Base-by-base conservation (phyloP, 2,329 filamentous ascomycete genomes). In the Penicillium sp. region DNA sequence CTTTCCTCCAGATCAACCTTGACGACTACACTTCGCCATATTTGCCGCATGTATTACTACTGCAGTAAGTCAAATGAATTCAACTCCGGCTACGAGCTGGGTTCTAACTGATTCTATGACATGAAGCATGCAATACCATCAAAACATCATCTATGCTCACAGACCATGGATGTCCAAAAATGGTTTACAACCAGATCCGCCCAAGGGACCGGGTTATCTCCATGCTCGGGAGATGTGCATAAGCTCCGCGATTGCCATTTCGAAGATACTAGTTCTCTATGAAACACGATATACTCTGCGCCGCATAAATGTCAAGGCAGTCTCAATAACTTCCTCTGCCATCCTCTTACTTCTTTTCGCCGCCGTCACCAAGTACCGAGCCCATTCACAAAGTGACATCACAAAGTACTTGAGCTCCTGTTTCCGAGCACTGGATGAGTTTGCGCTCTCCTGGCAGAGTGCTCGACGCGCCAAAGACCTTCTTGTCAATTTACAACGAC, bases 151-250 rank as follows among this genome's bases (percentile, higher is more conserved):
- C 6, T 69, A 74, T 57, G 61, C 67, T 14, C 73, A 75, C 54
- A 63, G 75, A 14, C 75, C 75, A 1, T 75, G 69, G 69, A 71
- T 75, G 51, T 75, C 75, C 16, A 66, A 70, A 44, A 62, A 60
- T 4, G 58, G 65, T 22, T 59, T 72, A 2, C 73, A 76, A 52
- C 72, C 73, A 1, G 62, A 68, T 27, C 71, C 70, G 1, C 67
- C 66, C 4, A 67, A 67, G 11, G 59, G 61, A 19, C 61, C 58
- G 0, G 59, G 61, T 11, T 62, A 43, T 14, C 36, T 46, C 0
- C 61, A 65, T 19, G 63, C 63, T 9, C 57, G 61, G 6, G 54
- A 59, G 24, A 65, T 65, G 63, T 65, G 63, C 54, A 64, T 65
- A 6, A 35, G 47, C 6, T 65, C 63, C 22, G 63, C 63, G 19